Evolutionary conservation across 148 eudicot genomes (phyloP).

Genomic region (Selenicereus undatus): DNA sequence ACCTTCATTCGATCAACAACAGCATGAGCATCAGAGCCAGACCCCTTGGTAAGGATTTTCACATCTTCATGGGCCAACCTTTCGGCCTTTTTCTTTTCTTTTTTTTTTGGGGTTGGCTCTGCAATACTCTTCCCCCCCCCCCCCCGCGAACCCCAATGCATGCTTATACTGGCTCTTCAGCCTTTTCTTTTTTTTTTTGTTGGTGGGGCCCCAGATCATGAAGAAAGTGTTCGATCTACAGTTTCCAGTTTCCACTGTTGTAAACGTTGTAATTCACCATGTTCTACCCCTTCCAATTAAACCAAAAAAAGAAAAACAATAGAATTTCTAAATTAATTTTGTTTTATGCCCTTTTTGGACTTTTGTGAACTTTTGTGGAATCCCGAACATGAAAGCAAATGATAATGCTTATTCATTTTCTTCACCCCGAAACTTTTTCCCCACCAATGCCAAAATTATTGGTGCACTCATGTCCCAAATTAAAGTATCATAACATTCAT

Average conservation of each 20-base stretch:
- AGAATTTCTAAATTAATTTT: background rate
- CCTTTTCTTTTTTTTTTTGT: background rate
- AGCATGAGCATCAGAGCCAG: constrained; percentile 27
- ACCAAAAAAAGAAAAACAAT: background rate
- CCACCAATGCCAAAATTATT: constrained; percentile 1
- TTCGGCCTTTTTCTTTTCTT: background rate
- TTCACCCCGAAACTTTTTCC: background rate
- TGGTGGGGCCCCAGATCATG: background rate
- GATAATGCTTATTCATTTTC: background rate
- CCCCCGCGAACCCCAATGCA: background rate
- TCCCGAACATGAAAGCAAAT: background rate
- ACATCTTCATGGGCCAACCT: background rate
- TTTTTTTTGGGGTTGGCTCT: background rate
- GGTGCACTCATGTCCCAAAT: background rate
- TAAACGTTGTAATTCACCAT: background rate
- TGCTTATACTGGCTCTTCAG: background rate
- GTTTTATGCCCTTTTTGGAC: constrained; percentile 1
- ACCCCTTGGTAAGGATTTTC: constrained; percentile 35
- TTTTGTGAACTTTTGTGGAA: background rate
- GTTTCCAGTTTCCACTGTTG: background rate
- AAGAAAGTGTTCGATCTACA: background rate
- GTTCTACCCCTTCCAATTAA: background rate
- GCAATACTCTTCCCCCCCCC: background rate
- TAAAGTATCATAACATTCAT: background rate
- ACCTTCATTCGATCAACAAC: constrained; percentile 34